Conservation (phyloP, 305 asterid species). For the Fraxinus nigra region DNA sequence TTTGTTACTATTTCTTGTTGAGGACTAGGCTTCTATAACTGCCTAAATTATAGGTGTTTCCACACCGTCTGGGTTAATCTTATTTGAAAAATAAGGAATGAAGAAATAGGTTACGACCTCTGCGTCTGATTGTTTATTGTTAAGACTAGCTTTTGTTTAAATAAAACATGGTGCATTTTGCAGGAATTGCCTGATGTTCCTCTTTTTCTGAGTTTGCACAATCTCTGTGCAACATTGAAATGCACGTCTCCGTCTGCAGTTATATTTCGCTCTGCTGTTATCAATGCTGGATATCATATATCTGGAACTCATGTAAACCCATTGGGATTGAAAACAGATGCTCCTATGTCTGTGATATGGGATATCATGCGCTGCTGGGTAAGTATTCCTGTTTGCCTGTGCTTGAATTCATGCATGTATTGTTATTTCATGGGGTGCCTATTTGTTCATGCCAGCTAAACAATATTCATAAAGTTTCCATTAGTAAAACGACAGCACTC, state of each 20-base stretch:
- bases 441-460: neutral
- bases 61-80: neutral
- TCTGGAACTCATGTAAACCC: slow-evolving; percentile 94
- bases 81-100: neutral
- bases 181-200: slow-evolving; percentile 93
- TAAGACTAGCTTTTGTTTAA: neutral
- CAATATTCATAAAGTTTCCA: neutral
- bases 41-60: neutral
- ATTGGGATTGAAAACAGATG: slow-evolving; percentile 87
- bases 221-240: slow-evolving; percentile 78
- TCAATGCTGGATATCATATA: slow-evolving; percentile 92
- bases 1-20: neutral
- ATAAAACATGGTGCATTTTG: slow-evolving; percentile 22
- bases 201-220: slow-evolving; percentile 91
- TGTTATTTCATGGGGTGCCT: neutral
- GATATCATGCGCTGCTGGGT: slow-evolving; percentile 99
- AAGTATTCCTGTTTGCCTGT: slow-evolving; percentile 17
- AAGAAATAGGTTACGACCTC: neutral
- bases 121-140: neutral
- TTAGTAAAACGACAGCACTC: neutral
- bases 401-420: neutral
- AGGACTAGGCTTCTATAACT: neutral
- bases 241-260: slow-evolving; percentile 97
- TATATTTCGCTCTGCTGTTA: slow-evolving; percentile 89
- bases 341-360: slow-evolving; percentile 97